Evolutionary conservation across 2,329 filamentous ascomycete genomes (phyloP), one percentile per base, ranked within the genome.

Genomic region (Diaporthe sp.): DNA sequence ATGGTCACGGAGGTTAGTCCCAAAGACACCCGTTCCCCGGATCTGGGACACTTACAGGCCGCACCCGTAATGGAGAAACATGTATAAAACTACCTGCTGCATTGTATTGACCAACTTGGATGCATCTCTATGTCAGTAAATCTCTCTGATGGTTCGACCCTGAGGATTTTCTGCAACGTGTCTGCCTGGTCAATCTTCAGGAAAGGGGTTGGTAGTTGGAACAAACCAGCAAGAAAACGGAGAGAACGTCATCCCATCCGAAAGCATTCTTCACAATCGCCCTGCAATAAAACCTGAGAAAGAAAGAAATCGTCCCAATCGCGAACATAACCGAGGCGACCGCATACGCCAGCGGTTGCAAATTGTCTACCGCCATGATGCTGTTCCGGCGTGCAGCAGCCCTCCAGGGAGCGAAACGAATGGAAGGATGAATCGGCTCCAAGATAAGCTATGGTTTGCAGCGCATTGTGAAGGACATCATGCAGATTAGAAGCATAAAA

Each of bases 11-110:
- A 47, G 7, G 22, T 66, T n/a, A 66, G 19, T 19, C 25, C 13
- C n/a, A n/a, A n/a, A n/a, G n/a, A n/a, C n/a, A n/a, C n/a, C n/a
- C n/a, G n/a, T n/a, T n/a, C n/a, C n/a, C n/a, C n/a, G n/a, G n/a
- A n/a, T n/a, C n/a, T n/a, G n/a, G n/a, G 22, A 27, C 27, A 66
- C 61, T 66, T n/a, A 66, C 61, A 66, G n/a, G 30, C 61, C 61
- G 15, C 30, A 50, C 2, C 61, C 61, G 30, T 66, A 66, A 50
- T 66, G 44, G 2, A 66, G 42, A 7, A 66, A 66, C 42, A 50
- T 66, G 22, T 66, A 66, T 19, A 66, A 22, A 35, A 66, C 32
- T 3, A 22, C 25, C 37, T 66, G 61, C 13, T 66, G 61, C 44
- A 35, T 37, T 2, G 30, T 66, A 13, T 66, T 66, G 6, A 66